Conservation (phyloP, 176 grass and related monocot species). For the Triticum urartu region DNA sequence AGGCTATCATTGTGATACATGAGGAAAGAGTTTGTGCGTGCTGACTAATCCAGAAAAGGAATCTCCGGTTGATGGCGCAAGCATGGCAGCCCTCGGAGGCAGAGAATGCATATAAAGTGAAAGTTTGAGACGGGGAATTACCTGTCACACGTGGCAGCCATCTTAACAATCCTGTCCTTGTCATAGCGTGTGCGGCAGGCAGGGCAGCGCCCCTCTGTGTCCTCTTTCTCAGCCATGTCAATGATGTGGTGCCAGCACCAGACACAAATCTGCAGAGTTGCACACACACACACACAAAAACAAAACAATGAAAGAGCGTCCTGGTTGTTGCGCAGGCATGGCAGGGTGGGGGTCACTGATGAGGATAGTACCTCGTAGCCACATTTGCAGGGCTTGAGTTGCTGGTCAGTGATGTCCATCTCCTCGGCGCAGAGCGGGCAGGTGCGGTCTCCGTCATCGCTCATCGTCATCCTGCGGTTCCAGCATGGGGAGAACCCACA, state of each 20-base stretch:
- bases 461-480: constrained; percentile 72
- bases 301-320: background rate
- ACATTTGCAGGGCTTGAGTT: constrained; percentile 95
- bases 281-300: background rate
- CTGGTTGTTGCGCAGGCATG: background rate
- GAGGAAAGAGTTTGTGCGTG: background rate
- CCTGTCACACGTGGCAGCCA: constrained; percentile 85
- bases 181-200: constrained; percentile 83
- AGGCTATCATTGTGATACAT: background rate
- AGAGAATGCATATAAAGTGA: background rate
- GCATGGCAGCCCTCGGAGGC: background rate
- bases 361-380: constrained; percentile 67
- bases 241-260: constrained; percentile 99
- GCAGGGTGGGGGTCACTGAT: background rate
- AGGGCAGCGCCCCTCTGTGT: constrained; percentile 86
- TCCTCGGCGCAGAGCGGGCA: constrained; percentile 98
- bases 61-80: background rate
- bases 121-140: background rate
- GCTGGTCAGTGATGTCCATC: constrained; percentile 98
- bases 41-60: background rate
- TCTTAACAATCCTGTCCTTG: constrained; percentile 92
- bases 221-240: constrained; percentile 96
- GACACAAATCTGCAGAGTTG: constrained; percentile 71
- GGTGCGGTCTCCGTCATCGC: constrained; percentile 87
- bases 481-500: background rate